phyloP scores from a whole-genome alignment of 169 alveolate species.

The Blepharisma undulans region DNA sequence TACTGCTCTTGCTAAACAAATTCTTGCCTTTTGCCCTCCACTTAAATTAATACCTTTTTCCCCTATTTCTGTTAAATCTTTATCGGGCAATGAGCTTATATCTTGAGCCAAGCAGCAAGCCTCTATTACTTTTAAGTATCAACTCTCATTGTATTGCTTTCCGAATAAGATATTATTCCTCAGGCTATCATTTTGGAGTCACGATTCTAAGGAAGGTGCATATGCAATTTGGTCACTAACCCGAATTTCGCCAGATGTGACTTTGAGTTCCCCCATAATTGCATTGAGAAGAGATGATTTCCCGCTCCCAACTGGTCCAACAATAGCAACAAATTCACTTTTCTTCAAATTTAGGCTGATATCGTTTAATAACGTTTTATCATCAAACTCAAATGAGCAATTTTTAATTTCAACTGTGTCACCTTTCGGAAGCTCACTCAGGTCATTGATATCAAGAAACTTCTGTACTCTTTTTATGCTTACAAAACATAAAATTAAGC shows the following conservation, averaged over 20 bases:
- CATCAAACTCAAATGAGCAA: neutral
- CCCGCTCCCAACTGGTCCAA: constrained; percentile 3
- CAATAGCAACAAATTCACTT: neutral
- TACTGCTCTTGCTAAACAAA: constrained; percentile 88
- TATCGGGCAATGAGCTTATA: constrained; percentile 76
- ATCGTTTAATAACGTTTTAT: neutral
- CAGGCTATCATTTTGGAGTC: constrained; percentile 83
- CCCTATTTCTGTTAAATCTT: constrained; percentile 89
- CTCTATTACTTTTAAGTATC: constrained; percentile 67
- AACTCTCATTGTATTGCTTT: neutral
- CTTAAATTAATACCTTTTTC: constrained; percentile 88
- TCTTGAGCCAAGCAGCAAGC: constrained; percentile 74
- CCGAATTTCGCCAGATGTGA: neutral
- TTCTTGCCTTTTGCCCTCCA: constrained; percentile 91
- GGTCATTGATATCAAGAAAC: neutral
- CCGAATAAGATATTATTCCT: constrained; percentile 47
- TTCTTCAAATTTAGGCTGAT: neutral
- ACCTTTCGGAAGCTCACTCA: neutral
- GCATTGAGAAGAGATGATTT: neutral
- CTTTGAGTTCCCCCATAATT: constrained; percentile 9
- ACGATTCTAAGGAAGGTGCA: constrained; percentile 78
- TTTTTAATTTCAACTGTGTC: neutral
- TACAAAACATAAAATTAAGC: neutral
- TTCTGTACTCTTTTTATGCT: constrained; percentile 1
- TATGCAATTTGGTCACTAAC: constrained; percentile 46